Base-by-base conservation (phyloP, 169 alveolate genomes). In the Plasmodium sp. region DNA sequence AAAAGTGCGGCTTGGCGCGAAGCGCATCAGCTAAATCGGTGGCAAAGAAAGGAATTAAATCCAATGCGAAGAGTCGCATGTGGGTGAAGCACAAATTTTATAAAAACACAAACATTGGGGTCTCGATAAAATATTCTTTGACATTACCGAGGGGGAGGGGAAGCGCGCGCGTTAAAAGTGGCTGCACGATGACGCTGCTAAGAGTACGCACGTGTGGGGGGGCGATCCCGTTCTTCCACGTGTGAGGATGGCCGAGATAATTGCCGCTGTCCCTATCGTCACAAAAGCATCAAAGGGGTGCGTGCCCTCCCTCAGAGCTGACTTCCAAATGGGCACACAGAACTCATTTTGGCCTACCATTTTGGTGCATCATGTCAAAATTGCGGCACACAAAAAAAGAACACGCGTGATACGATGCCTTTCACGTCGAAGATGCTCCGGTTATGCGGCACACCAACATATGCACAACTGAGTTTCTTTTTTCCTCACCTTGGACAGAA, bases 61-160 rank as follows among this genome's bases (percentile, higher is more conserved):
- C 41, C 22, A 41, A 58, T 58, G 43, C n/a, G 75, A 72, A 84
- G 39, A 67, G 27, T 67, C 43, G 39, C 33, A 67, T 67, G 22
- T 67, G 77, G 41, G 33, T 22, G 16, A 71, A 73, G 41, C 82
- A 67, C 92, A 84, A 84, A 56, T 84, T 86, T 10, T 86, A 86
- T 75, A 31, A 48, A 67, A 75, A 74, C 81, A 77, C 56, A 86
- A 75, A 86, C 51, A 86, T 77, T 48, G 72, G 72, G 43, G 45
- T n/a, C 81, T 86, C 79, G 93, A 86, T 86, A 71, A 34, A 75
- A 86, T 86, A 86, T 79, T 56, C 93, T 86, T 75, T 79, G 85
- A 58, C 45, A 86, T 86, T 22, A 43, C 81, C 45, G 79, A 75
- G 93, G 33, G 34, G 33, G 77, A 27, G 43, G 14, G 33, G 41